Evolutionary conservation across 2,329 filamentous ascomycete genomes (phyloP).

Genomic region (Sarocladium oryzae): DNA sequence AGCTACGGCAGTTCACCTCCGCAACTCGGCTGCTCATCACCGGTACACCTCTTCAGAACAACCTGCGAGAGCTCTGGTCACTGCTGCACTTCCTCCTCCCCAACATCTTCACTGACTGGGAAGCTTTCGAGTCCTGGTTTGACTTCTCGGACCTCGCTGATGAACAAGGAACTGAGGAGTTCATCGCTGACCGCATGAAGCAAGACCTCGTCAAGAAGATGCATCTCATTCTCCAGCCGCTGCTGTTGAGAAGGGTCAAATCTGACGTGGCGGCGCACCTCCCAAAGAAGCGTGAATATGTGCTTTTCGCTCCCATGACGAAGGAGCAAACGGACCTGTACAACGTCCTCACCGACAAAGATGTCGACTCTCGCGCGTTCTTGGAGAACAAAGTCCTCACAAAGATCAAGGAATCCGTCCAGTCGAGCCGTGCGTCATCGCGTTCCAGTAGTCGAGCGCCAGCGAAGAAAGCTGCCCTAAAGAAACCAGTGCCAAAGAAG

Average conservation of each 20-base stretch:
- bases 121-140: slow-evolving; percentile 93
- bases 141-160: slow-evolving; percentile 92
- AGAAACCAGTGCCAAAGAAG: slow-evolving; percentile 1
- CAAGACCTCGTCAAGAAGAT: slow-evolving; percentile 60
- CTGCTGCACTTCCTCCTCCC: slow-evolving; percentile 89
- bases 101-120: slow-evolving; percentile 86
- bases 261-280: slow-evolving; percentile 85
- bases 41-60: slow-evolving; percentile 92
- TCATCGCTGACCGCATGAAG: slow-evolving; percentile 67
- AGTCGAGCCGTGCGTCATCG: slow-evolving; percentile 24
- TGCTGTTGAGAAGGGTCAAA: slow-evolving; percentile 83
- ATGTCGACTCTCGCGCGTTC: slow-evolving; percentile 61
- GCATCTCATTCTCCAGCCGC: slow-evolving; percentile 86
- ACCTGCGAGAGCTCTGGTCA: slow-evolving; percentile 91
- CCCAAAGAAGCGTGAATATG: slow-evolving; percentile 96
- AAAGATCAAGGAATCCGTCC: slow-evolving; percentile 36
- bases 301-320: slow-evolving; percentile 88
- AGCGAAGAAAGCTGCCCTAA: slow-evolving; percentile 1
- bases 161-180: slow-evolving; percentile 68
- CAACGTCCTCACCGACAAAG: slow-evolving; percentile 53
- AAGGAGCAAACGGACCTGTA: slow-evolving; percentile 89
- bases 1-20: slow-evolving; percentile 81
- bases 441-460: slow-evolving; percentile 11
- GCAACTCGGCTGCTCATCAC: slow-evolving; percentile 90
- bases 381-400: slow-evolving; percentile 74